A percentile compares a stretch with the other conserved stretches of the same genome.
Evolutionary conservation across 352 stramenopile genomes (phyloP).

Genomic region (Globisporangium abappressorium): DNA sequence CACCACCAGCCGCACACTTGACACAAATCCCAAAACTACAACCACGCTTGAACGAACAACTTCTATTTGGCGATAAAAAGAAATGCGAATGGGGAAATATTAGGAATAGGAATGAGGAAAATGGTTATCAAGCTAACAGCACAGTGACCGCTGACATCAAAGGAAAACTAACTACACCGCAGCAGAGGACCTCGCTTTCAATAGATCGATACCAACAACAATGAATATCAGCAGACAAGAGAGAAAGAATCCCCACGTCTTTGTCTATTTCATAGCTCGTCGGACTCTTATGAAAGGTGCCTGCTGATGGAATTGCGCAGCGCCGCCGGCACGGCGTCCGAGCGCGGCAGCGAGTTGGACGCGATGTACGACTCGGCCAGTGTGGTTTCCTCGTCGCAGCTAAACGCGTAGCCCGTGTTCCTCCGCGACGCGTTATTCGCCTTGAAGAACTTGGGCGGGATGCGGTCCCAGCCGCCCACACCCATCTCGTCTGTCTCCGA

Average conservation of each 20-base stretch:
- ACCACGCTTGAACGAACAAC: too few species aligned
- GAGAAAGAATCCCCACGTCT: neutral
- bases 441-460: constrained; percentile 35
- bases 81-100: neutral
- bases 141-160: neutral
- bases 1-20: too few species aligned
- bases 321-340: constrained; percentile 58
- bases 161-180: neutral
- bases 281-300: constrained; percentile 3
- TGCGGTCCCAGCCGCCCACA: constrained; percentile 33
- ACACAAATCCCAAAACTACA: too few species aligned
- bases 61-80: too few species aligned
- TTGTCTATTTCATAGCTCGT: neutral
- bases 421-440: constrained; percentile 29
- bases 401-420: constrained; percentile 80
- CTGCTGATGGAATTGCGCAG: constrained; percentile 53
- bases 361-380: constrained; percentile 82
- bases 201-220: neutral
- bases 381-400: constrained; percentile 81
- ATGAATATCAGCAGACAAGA: neutral
- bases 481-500: constrained; percentile 26
- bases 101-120: neutral
- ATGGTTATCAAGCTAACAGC: neutral
- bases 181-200: neutral
- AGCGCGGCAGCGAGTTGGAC: constrained; percentile 69